A percentile compares a stretch with the other conserved stretches of the same genome.
phyloP scores from a whole-genome alignment of 1,139 yeast genomes.

The Kodamaea sp. region DNA sequence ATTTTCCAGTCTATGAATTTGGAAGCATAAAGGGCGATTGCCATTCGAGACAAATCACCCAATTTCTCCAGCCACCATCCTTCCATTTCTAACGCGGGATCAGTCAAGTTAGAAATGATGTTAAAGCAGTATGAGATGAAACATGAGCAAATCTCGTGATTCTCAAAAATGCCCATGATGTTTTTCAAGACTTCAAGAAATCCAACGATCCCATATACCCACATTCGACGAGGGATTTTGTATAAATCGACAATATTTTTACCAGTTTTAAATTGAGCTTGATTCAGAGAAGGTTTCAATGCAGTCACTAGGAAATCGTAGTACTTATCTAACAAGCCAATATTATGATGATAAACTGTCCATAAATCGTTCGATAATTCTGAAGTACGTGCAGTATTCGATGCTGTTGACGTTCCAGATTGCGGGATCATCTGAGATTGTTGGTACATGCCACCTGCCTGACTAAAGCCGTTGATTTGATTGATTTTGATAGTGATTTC shows the following conservation, averaged over 20 bases:
- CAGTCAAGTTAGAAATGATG: slow-evolving; percentile 51
- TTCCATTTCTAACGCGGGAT: slow-evolving; percentile 51
- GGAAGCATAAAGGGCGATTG: slow-evolving; percentile 74
- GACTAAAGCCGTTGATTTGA: slow-evolving; percentile 35
- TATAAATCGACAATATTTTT: slow-evolving; percentile 70
- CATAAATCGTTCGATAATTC: slow-evolving; percentile 62
- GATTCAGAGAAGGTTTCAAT: slow-evolving; percentile 54
- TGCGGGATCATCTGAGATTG: slow-evolving; percentile 17
- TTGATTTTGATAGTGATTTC: slow-evolving; percentile 51
- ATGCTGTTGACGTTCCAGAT: slow-evolving; percentile 17
- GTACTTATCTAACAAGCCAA: slow-evolving; percentile 62
- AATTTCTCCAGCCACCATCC: slow-evolving; percentile 79
- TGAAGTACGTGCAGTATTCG: slow-evolving; percentile 33
- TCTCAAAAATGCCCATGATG: slow-evolving; percentile 55
- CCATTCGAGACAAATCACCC: slow-evolving; percentile 80
- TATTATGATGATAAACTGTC: slow-evolving; percentile 66
- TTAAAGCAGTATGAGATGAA: slow-evolving; percentile 50
- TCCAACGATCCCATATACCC: slow-evolving; percentile 82
- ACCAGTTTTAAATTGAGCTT: slow-evolving; percentile 60
- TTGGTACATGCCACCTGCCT: not conserved
- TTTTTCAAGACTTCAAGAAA: slow-evolving; percentile 76
- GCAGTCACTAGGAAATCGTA: slow-evolving; percentile 70
- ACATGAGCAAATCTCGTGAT: slow-evolving; percentile 47
- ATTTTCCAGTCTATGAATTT: slow-evolving; percentile 78
- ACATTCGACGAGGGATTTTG: slow-evolving; percentile 71